phyloP scores from a whole-genome alignment of 495 filamentous ascomycete species.

The Lophiotrema nucula region DNA sequence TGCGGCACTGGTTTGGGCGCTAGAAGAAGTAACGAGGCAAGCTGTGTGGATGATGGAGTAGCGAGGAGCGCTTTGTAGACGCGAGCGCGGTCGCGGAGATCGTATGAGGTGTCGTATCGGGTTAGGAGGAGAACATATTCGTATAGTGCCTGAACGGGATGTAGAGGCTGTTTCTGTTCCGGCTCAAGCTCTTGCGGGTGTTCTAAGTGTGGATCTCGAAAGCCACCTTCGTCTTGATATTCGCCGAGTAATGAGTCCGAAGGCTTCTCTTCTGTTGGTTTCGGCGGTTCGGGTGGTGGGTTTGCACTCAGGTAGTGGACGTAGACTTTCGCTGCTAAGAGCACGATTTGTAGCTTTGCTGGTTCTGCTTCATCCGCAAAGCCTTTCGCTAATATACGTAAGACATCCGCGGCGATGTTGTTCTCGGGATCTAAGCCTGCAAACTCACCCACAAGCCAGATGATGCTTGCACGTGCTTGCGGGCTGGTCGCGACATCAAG shows the following conservation, averaged over 20 bases:
- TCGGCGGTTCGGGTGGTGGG: slow-evolving; percentile 24
- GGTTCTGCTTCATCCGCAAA: slow-evolving; percentile 81
- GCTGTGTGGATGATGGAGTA: slow-evolving; percentile 70
- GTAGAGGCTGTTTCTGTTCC: slow-evolving; percentile 47
- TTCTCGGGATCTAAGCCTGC: slow-evolving; percentile 72
- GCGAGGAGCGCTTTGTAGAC: slow-evolving; percentile 81
- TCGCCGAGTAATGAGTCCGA: slow-evolving; percentile 30
- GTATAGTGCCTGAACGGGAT: slow-evolving; percentile 75
- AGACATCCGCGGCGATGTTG: slow-evolving; percentile 88
- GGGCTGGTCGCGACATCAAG: slow-evolving; percentile 81
- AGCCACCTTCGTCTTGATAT: slow-evolving; percentile 36
- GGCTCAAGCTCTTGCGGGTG: slow-evolving; percentile 19
- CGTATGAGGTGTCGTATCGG: slow-evolving; percentile 91
- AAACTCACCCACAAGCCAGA: slow-evolving; percentile 97
- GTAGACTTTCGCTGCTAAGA: slow-evolving; percentile 92
- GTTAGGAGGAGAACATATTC: slow-evolving; percentile 79
- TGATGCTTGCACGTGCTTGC: slow-evolving; percentile 84
- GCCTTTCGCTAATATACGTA: slow-evolving; percentile 81
- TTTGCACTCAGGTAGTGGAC: slow-evolving; percentile 75
- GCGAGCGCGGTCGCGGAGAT: slow-evolving; percentile 85
- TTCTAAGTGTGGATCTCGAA: slow-evolving; percentile 28
- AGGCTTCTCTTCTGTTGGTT: slow-evolving; percentile 21
- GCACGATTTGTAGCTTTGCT: slow-evolving; percentile 85
- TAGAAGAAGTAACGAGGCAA: slow-evolving; percentile 84
- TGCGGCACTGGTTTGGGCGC: slow-evolving; percentile 94